Percentiles rank a stretch among this genome's conserved stretches.
These are phyloP conservation scores for Prunus armeniaca DNA, from an alignment of 306 rosid genomes.

Conservation along the genomic window DNA sequence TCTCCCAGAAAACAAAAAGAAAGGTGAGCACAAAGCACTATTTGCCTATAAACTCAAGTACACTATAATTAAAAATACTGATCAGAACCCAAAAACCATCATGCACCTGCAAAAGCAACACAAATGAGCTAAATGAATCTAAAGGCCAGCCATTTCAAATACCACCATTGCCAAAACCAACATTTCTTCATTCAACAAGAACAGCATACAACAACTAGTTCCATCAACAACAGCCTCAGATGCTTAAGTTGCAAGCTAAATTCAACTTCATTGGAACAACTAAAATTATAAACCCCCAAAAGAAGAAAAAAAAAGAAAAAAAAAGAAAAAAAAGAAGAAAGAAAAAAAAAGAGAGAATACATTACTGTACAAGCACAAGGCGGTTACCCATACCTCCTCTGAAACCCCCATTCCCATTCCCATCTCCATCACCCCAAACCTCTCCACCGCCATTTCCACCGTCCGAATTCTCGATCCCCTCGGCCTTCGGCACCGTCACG, in stretches of 20 bases:
- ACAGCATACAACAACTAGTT: slow-evolving; percentile 32
- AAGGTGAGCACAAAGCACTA: background rate
- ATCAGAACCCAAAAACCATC: background rate
- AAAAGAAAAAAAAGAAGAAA: slow-evolving; percentile 6
- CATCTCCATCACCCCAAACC: slow-evolving; percentile 38
- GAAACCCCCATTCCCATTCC: slow-evolving; percentile 39
- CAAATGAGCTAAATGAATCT: background rate
- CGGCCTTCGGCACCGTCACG: slow-evolving; percentile 86
- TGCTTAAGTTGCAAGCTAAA: slow-evolving; percentile 27
- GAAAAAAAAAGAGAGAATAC: slow-evolving; percentile 8
- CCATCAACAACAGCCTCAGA: slow-evolving; percentile 33
- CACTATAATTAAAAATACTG: background rate
- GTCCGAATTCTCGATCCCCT: slow-evolving; percentile 34
- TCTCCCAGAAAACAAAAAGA: background rate
- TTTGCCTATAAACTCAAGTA: background rate
- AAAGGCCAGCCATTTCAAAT: background rate
- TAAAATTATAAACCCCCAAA: background rate
- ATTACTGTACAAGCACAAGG: slow-evolving; percentile 93
- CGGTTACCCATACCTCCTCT: slow-evolving; percentile 69
- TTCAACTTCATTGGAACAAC: slow-evolving; percentile 34
- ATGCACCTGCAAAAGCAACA: background rate
- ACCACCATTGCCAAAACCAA: slow-evolving; percentile 11
- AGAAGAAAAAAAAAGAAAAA: slow-evolving; percentile 10
- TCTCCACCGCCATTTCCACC: slow-evolving; percentile 36
- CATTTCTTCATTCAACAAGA: slow-evolving; percentile 24